These are phyloP conservation scores for Xylaria digitata DNA, from an alignment of 2,329 filamentous ascomycete species.

Conservation along the genomic window DNA sequence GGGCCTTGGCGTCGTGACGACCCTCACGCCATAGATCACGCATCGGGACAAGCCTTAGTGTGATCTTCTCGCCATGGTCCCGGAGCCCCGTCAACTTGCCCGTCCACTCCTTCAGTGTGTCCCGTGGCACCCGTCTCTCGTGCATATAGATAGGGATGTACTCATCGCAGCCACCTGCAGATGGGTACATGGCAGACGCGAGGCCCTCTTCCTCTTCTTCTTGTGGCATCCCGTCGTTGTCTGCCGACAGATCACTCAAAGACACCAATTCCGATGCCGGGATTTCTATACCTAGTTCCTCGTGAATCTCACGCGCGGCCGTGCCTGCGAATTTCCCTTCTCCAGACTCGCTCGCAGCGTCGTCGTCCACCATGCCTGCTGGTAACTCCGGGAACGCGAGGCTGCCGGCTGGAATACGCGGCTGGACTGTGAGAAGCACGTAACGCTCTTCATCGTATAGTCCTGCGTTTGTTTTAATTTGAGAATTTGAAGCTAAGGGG, in stretches of 20 bases:
- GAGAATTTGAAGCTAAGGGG: conserved; percentile 45
- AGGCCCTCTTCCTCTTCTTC: conserved; percentile 51
- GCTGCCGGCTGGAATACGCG: conserved; percentile 66
- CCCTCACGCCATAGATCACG: conserved; percentile 68
- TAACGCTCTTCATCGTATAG: conserved; percentile 58
- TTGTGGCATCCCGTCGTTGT: background rate
- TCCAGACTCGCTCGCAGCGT: background rate
- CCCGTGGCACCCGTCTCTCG: conserved; percentile 63
- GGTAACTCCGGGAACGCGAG: conserved; percentile 67
- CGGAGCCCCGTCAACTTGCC: conserved; percentile 69
- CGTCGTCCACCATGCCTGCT: conserved; percentile 66
- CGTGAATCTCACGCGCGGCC: conserved; percentile 69
- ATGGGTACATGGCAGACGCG: conserved; percentile 65
- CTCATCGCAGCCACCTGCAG: conserved; percentile 70
- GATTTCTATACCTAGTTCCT: conserved; percentile 69
- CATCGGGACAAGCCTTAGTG: conserved; percentile 68
- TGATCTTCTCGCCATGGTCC: conserved; percentile 70
- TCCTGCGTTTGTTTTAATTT: background rate
- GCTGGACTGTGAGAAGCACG: conserved; percentile 69
- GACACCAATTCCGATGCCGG: conserved; percentile 59
- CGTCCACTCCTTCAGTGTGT: conserved; percentile 64
- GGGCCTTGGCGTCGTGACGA: conserved; percentile 68
- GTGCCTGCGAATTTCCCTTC: conserved; percentile 66
- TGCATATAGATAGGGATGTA: conserved; percentile 68
- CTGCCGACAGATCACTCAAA: conserved; percentile 61